Conservation (phyloP, 495 filamentous ascomycete species). For the Penicillium alfredii region DNA sequence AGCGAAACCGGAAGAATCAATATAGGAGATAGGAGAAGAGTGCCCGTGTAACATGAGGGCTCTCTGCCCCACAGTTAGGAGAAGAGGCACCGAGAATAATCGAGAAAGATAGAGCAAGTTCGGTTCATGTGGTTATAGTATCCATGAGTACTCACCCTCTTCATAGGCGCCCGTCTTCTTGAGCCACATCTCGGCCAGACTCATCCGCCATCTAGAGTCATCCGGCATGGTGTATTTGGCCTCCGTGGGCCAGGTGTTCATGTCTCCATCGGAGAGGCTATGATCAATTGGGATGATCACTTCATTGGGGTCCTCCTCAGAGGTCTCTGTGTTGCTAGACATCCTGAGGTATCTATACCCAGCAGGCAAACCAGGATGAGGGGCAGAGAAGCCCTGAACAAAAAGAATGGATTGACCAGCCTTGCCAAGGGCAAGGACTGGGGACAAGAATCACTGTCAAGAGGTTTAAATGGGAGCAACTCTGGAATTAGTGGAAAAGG, state of each 20-base stretch:
- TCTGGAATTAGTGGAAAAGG: too few relatives aligned
- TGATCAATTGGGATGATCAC: slow-evolving; percentile 29
- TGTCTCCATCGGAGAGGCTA: slow-evolving; percentile 30
- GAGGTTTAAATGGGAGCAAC: too few relatives aligned
- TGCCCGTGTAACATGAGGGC: too few relatives aligned
- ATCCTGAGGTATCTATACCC: slow-evolving; percentile 6
- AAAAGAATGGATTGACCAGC: too few relatives aligned
- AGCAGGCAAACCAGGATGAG: too few relatives aligned
- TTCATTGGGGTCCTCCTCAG: slow-evolving; percentile 16
- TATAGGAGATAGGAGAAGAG: too few relatives aligned
- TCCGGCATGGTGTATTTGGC: slow-evolving; percentile 12
- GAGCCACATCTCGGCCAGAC: slow-evolving; percentile 36
- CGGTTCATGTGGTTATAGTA: slow-evolving; percentile 1
- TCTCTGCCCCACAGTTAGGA: too few relatives aligned
- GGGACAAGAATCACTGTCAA: too few relatives aligned
- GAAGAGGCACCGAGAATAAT: too few relatives aligned
- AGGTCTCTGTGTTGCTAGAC: neutral
- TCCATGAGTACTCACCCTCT: slow-evolving; percentile 25
- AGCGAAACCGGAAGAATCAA: too few relatives aligned
- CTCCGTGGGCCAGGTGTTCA: slow-evolving; percentile 28
- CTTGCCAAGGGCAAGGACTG: too few relatives aligned
- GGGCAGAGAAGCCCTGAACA: too few relatives aligned
- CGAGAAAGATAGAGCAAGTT: slow-evolving; percentile 2
- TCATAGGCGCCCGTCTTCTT: slow-evolving; percentile 25
- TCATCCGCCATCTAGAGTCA: slow-evolving; percentile 22